Evolutionary conservation across 768 basidiomycete genomes (phyloP).

Genomic region (Trametes punicea): DNA sequence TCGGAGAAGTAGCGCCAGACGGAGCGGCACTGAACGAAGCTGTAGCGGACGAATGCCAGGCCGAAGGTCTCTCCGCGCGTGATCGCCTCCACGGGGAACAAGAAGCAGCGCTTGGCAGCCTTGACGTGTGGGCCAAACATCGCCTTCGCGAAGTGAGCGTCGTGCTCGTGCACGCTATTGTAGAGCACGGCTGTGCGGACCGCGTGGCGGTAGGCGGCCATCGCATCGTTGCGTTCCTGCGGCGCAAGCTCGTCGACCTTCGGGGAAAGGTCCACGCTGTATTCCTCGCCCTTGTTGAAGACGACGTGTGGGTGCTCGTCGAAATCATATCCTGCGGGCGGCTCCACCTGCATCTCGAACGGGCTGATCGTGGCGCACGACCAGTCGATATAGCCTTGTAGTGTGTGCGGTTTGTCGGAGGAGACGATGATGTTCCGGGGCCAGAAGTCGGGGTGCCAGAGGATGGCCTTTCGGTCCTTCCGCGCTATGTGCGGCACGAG

Average conservation of each 20-base stretch:
- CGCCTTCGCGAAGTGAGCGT: neutral
- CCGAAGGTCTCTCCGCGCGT: neutral
- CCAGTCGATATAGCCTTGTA: slow-evolving; percentile 24
- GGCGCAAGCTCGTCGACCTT: neutral
- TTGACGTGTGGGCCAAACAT: neutral
- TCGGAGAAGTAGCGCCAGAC: slow-evolving; percentile 1
- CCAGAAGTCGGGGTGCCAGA: slow-evolving; percentile 25
- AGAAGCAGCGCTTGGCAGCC: neutral
- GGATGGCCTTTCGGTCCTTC: neutral
- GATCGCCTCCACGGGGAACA: neutral
- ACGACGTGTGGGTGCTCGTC: neutral
- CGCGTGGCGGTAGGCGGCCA: neutral
- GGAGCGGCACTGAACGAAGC: neutral
- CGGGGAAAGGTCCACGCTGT: neutral
- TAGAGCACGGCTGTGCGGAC: neutral
- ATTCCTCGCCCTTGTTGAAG: neutral
- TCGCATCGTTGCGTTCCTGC: neutral
- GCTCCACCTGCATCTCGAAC: neutral
- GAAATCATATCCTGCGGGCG: neutral
- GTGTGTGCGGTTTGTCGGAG: neutral
- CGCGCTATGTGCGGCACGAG: neutral
- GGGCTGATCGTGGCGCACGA: neutral
- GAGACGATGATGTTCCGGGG: slow-evolving; percentile 18
- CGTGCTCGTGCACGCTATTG: neutral
- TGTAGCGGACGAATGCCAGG: neutral